Conservation (phyloP, 345 rosid genomes). For the Lenwebbia sp. region DNA sequence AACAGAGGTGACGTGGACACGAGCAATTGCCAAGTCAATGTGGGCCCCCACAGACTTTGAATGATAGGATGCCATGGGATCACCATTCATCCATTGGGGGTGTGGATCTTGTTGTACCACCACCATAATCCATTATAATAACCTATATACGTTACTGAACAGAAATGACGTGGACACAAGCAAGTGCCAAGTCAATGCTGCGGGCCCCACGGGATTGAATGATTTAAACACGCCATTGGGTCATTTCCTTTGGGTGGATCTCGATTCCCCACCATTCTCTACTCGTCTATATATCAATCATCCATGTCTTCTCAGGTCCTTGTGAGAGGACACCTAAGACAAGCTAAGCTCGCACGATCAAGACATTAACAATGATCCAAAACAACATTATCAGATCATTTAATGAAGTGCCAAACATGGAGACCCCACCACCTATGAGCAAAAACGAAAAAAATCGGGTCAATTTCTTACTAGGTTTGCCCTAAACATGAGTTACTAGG, state of each 20-base stretch:
- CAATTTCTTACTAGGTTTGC: not conserved
- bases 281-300: not conserved
- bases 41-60: not conserved
- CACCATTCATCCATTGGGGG: not conserved
- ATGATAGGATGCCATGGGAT: not conserved
- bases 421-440: not conserved
- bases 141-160: not conserved
- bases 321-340: not conserved
- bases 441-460: not conserved
- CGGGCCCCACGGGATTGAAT: not conserved
- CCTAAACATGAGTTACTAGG: not conserved
- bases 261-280: not conserved
- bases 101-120: not conserved
- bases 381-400: not conserved
- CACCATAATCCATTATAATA: not conserved
- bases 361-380: not conserved
- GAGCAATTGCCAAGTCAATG: constrained; percentile 1
- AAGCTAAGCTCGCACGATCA: not conserved
- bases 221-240: not conserved
- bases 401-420: not conserved
- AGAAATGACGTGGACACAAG: not conserved
- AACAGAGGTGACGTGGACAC: not conserved
- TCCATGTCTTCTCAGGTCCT: not conserved
- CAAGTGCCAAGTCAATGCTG: not conserved
- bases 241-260: not conserved